A percentile compares a stretch with the other conserved stretches of the same genome.
These are phyloP conservation scores for Camellia granthamiana DNA, from an alignment of 148 eudicot species.

Conservation along the genomic window DNA sequence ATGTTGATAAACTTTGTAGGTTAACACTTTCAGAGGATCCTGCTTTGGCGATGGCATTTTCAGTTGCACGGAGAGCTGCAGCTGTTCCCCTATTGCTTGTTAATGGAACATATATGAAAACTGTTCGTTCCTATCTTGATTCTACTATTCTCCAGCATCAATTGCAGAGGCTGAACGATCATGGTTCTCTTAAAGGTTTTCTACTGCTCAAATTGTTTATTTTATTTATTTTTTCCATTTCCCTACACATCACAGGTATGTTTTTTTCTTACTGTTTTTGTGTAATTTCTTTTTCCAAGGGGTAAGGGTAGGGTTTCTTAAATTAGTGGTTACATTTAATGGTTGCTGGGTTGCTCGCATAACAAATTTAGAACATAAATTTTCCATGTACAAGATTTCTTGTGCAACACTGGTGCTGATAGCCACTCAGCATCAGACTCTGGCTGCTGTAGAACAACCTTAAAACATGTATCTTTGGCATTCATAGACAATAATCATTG, in stretches of 20 bases:
- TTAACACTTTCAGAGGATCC: slow-evolving; percentile 87
- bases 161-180: slow-evolving; percentile 75
- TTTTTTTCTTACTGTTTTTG: neutral
- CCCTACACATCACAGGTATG: neutral
- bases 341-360: too few relatives aligned
- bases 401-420: neutral
- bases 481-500: neutral
- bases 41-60: slow-evolving; percentile 97
- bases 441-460: neutral
- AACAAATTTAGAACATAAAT: too few relatives aligned
- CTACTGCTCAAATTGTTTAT: slow-evolving; percentile 1
- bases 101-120: slow-evolving; percentile 83
- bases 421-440: neutral
- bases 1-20: slow-evolving; percentile 40
- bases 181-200: slow-evolving; percentile 76
- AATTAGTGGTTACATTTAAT: neutral
- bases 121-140: slow-evolving; percentile 85
- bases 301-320: neutral
- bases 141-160: slow-evolving; percentile 95
- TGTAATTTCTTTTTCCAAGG: slow-evolving; percentile 5
- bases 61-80: slow-evolving; percentile 87
- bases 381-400: neutral
- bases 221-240: neutral
- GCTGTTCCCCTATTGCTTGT: slow-evolving; percentile 89
- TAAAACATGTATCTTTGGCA: neutral